phyloP scores from a whole-genome alignment of 208 protist genomes.

The Crithidia brevicula region DNA sequence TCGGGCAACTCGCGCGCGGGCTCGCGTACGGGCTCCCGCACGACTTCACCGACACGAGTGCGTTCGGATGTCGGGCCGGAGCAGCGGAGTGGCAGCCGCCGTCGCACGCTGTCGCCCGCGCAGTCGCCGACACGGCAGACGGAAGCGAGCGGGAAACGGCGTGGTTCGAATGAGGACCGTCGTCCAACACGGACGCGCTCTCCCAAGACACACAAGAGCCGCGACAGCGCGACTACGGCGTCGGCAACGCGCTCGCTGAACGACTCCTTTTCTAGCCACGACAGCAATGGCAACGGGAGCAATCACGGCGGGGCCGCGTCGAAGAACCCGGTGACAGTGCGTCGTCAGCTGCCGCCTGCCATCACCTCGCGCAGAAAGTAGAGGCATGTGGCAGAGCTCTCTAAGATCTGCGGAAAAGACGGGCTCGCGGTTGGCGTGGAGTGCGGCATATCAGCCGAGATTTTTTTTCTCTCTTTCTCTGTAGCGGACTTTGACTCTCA shows the following conservation, averaged over 20 bases:
- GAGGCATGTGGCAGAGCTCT: neutral
- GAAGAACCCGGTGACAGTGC: conserved; percentile 33
- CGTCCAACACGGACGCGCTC: conserved; percentile 18
- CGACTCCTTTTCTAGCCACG: conserved; percentile 27
- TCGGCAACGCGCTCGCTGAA: conserved; percentile 11
- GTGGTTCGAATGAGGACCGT: conserved; percentile 9
- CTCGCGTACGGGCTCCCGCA: conserved; percentile 10
- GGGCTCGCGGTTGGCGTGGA: too few species aligned
- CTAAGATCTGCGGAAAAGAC: too few species aligned
- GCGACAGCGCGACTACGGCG: too few species aligned
- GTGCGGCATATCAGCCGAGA: too few species aligned
- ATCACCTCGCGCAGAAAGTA: conserved; percentile 52
- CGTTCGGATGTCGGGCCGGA: neutral
- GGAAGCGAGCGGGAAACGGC: neutral
- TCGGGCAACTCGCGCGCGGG: conserved; percentile 1
- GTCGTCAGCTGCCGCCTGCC: conserved; percentile 48
- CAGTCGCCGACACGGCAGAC: conserved; percentile 14
- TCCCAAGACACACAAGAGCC: conserved; percentile 25
- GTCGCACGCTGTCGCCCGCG: conserved; percentile 24
- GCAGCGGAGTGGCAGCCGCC: conserved; percentile 25
- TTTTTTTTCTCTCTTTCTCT: conserved; percentile 3
- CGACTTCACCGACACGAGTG: conserved; percentile 14
- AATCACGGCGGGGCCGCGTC: conserved; percentile 18
- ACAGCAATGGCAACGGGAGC: conserved; percentile 10
- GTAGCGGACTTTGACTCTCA: too few species aligned